These are phyloP conservation scores for Candida dajiaensis DNA, from an alignment of 805 yeast genomes.

Conservation along the genomic window DNA sequence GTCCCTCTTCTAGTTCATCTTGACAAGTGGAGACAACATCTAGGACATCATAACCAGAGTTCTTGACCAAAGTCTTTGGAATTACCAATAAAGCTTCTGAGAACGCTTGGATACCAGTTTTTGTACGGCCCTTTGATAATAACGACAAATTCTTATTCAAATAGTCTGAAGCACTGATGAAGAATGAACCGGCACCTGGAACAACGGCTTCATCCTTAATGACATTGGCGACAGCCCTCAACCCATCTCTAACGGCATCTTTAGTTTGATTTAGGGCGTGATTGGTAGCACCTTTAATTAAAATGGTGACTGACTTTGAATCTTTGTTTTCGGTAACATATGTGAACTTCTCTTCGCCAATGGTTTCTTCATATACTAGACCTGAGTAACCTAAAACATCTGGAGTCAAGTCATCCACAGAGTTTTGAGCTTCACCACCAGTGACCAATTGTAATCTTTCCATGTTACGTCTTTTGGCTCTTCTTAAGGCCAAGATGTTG, in stretches of 20 bases:
- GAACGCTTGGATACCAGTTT: slow-evolving; percentile 89
- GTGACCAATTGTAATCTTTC: slow-evolving; percentile 94
- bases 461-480: slow-evolving; percentile 99
- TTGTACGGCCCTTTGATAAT: slow-evolving; percentile 72
- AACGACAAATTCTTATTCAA: slow-evolving; percentile 47
- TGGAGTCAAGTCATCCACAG: slow-evolving; percentile 87
- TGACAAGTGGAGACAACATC: slow-evolving; percentile 86
- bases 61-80: slow-evolving; percentile 88
- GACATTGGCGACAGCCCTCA: slow-evolving; percentile 90
- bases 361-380: slow-evolving; percentile 80
- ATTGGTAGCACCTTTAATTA: slow-evolving; percentile 89
- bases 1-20: slow-evolving; percentile 78
- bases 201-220: slow-evolving; percentile 77
- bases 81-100: slow-evolving; percentile 86
- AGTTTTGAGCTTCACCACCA: slow-evolving; percentile 97
- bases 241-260: slow-evolving; percentile 96
- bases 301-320: slow-evolving; percentile 86
- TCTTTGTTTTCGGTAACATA: slow-evolving; percentile 85
- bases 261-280: slow-evolving; percentile 88
- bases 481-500: slow-evolving; percentile 87
- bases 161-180: slow-evolving; percentile 72
- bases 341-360: slow-evolving; percentile 97
- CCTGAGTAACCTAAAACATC: slow-evolving; percentile 84
- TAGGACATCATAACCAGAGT: slow-evolving; percentile 90
- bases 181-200: slow-evolving; percentile 98